Evolutionary conservation across 2,329 filamentous ascomycete species (phyloP).

Genomic region (Diplodia scrobiculata): DNA sequence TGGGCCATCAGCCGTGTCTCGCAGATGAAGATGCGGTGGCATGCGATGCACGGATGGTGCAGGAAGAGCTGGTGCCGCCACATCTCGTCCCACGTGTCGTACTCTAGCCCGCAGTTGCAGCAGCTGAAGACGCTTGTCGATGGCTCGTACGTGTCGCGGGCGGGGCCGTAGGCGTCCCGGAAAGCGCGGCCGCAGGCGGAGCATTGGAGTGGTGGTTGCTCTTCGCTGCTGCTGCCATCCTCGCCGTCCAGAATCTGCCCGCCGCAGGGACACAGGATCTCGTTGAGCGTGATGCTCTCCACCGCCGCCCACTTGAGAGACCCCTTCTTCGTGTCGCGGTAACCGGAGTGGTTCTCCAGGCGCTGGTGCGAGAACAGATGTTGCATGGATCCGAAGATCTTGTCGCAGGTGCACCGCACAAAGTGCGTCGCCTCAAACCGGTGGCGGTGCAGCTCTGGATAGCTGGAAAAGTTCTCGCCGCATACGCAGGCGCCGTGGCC

Average conservation of each 20-base stretch:
- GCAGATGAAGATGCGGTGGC: slow-evolving; percentile 27
- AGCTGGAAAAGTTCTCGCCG: slow-evolving; percentile 25
- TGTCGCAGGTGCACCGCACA: slow-evolving; percentile 23
- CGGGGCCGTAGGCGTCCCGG: slow-evolving; percentile 19
- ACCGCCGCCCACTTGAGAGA: slow-evolving; percentile 3
- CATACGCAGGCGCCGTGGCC: slow-evolving; percentile 28
- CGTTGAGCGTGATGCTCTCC: slow-evolving; percentile 26
- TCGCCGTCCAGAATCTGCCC: slow-evolving; percentile 9
- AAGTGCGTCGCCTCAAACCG: slow-evolving; percentile 20
- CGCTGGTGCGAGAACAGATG: slow-evolving; percentile 28
- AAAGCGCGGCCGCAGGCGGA: slow-evolving; percentile 17
- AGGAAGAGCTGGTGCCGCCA: slow-evolving; percentile 27
- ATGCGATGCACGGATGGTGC: slow-evolving; percentile 29
- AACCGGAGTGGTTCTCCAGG: slow-evolving; percentile 23
- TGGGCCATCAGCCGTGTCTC: slow-evolving; percentile 21
- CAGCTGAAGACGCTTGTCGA: slow-evolving; percentile 18
- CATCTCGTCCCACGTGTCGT: slow-evolving; percentile 29
- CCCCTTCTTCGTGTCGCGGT: slow-evolving; percentile 27
- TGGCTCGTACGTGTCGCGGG: slow-evolving; percentile 9
- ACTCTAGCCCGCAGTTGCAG: slow-evolving; percentile 12
- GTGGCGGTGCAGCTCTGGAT: slow-evolving; percentile 23
- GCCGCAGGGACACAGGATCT: slow-evolving; percentile 25
- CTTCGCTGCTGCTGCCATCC: background rate
- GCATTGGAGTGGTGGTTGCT: slow-evolving; percentile 5
- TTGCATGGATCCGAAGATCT: slow-evolving; percentile 21